phyloP scores from a whole-genome alignment of 805 yeast species.

The Jamesozyma lodderae region DNA sequence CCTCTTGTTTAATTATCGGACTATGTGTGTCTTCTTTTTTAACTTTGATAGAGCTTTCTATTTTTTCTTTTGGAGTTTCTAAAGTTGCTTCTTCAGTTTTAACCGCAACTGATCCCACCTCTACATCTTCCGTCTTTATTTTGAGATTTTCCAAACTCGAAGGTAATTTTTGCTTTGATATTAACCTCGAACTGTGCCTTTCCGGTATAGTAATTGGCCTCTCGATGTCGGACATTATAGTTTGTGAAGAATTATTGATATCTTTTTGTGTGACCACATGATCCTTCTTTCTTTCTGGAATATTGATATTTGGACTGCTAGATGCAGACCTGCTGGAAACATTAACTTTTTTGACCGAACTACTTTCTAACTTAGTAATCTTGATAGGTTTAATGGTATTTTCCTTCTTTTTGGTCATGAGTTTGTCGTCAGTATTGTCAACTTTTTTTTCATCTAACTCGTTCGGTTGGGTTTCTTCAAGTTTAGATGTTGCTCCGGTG shows the following conservation, averaged over 20 bases:
- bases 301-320: neutral
- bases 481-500: neutral
- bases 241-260: neutral
- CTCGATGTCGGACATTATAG: too few species aligned
- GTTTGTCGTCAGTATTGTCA: neutral
- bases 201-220: neutral
- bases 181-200: too few species aligned
- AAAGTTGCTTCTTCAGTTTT: neutral
- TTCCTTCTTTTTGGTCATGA: neutral
- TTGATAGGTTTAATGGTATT: constrained; percentile 2
- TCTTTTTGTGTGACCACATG: neutral
- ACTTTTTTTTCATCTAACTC: neutral
- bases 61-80: neutral
- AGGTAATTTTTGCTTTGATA: too few species aligned
- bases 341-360: neutral
- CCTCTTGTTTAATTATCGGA: neutral
- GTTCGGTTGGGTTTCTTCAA: neutral
- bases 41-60: neutral
- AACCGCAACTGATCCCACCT: neutral
- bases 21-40: neutral
- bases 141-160: neutral
- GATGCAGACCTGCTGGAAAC: neutral
- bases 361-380: constrained; percentile 1
- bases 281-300: constrained; percentile 1
- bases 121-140: neutral